Conservation (phyloP, 371 early-diverging fungal species). For the Apophysomyces ossiformis region DNA sequence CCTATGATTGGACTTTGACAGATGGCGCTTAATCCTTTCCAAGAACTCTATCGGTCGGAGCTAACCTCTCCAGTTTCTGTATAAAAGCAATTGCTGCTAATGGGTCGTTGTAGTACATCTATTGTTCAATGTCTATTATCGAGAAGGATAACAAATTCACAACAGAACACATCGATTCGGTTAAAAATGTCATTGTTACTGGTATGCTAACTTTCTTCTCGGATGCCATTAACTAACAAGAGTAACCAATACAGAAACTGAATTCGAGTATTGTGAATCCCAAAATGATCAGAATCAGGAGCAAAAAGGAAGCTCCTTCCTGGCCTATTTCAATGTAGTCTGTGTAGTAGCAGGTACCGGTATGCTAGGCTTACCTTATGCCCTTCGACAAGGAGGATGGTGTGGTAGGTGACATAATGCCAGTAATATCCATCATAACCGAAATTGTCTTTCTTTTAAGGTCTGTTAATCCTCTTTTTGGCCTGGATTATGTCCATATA, state of each 20-base stretch:
- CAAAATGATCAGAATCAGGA: neutral
- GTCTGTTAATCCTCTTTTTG: conserved; percentile 72
- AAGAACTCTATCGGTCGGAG: conserved; percentile 8
- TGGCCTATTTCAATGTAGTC: conserved; percentile 65
- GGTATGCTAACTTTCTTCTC: neutral
- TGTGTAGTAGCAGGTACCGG: conserved; percentile 86
- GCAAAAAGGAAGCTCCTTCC: conserved; percentile 22
- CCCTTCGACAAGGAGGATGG: conserved; percentile 84
- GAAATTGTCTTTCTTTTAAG: conserved; percentile 31
- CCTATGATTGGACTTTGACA: neutral
- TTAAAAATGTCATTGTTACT: neutral
- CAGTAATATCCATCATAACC: neutral
- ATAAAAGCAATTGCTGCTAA: neutral
- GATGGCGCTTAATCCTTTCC: neutral
- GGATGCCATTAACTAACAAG: neutral
- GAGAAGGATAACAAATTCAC: neutral
- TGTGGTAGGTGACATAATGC: conserved; percentile 40
- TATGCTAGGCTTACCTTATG: conserved; percentile 79
- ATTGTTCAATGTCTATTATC: neutral
- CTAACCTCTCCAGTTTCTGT: neutral
- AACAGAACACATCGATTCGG: conserved; percentile 1
- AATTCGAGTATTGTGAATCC: neutral
- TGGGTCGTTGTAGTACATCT: neutral
- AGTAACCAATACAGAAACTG: neutral
- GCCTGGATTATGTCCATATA: conserved; percentile 74